Conservation (phyloP, 176 grass and related monocot genomes). For the Leersia perrieri region DNA sequence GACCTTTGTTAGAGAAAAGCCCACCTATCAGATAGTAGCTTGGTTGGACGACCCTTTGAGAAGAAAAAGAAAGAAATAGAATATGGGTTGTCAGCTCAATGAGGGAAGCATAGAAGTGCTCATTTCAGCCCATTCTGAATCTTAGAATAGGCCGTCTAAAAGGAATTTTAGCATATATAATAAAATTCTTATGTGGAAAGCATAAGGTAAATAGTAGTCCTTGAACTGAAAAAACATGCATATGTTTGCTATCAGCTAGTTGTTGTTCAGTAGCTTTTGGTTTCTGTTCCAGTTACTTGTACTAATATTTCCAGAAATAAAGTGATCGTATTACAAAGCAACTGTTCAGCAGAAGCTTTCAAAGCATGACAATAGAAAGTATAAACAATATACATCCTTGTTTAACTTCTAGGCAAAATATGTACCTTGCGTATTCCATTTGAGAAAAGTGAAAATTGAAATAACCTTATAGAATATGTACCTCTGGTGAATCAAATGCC, state of each 20-base stretch:
- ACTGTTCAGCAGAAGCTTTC: conserved; percentile 51
- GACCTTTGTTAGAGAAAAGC: neutral
- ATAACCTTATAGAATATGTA: neutral
- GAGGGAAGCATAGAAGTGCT: neutral
- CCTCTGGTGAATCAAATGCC: conserved; percentile 73
- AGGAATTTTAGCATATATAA: neutral
- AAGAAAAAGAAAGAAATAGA: neutral
- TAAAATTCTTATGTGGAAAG: neutral
- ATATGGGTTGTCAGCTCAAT: neutral
- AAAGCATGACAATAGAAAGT: conserved; percentile 63
- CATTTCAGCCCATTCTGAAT: neutral
- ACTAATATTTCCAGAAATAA: neutral
- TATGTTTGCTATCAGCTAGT: neutral
- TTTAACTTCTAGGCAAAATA: conserved; percentile 60
- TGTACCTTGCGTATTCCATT: neutral
- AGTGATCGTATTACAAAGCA: neutral
- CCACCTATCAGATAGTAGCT: neutral
- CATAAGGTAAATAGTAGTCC: neutral
- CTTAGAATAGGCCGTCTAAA: neutral
- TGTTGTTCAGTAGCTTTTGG: neutral
- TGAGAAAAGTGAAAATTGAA: no score
- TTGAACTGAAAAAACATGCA: neutral
- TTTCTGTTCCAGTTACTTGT: neutral
- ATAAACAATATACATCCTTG: conserved; percentile 59
- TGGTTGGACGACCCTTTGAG: neutral